Evolutionary conservation across 73 alveolate genomes (phyloP).

Genomic region (Durusdinium trenchii): DNA sequence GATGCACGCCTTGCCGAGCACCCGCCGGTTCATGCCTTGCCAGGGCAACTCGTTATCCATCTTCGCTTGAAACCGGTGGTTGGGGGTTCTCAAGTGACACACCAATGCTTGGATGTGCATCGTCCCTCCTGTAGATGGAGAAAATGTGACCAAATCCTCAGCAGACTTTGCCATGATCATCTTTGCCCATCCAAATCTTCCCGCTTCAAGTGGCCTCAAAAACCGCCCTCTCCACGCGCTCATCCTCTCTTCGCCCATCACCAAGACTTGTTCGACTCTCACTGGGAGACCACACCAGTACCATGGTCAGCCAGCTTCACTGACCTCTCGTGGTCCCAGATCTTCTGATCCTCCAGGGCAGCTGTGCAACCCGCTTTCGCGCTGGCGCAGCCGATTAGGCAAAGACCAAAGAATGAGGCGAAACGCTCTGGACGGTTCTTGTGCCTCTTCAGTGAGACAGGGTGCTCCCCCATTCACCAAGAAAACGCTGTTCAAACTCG

Average conservation of each 20-base stretch:
- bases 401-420: too few species aligned
- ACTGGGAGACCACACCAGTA: conserved; percentile 19
- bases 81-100: neutral
- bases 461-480: too few species aligned
- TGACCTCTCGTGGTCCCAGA: conserved; percentile 76
- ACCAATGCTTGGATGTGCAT: too few species aligned
- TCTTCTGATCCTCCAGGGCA: conserved; percentile 24
- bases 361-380: neutral
- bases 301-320: conserved; percentile 78
- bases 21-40: conserved; percentile 84
- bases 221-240: neutral
- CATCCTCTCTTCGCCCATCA: too few species aligned
- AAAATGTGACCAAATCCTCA: too few species aligned
- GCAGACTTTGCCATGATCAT: too few species aligned
- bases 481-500: too few species aligned
- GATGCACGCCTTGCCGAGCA: conserved; percentile 40
- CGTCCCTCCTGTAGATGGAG: too few species aligned
- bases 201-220: neutral
- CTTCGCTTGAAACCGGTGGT: neutral
- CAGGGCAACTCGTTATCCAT: neutral
- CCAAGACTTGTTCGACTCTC: too few species aligned
- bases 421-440: too few species aligned
- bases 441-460: too few species aligned
- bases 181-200: neutral
- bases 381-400: too few species aligned